phyloP scores from a whole-genome alignment of 768 basidiomycete species.

The Hirschioporus abietinus region DNA sequence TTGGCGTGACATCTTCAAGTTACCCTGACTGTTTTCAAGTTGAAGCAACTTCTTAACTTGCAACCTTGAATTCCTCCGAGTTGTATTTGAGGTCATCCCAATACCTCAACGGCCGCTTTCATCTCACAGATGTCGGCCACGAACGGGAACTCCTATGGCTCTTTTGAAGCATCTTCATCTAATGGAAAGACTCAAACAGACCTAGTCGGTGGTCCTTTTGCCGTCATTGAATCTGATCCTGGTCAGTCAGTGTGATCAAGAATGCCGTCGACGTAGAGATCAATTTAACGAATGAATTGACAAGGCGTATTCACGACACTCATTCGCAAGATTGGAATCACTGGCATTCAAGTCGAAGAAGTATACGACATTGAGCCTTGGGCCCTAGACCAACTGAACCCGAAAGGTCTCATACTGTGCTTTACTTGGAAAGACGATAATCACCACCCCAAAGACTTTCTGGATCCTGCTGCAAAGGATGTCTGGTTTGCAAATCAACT shows the following conservation, averaged over 20 bases:
- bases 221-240: slow-evolving; percentile 50
- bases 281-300: neutral
- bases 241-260: slow-evolving; percentile 20
- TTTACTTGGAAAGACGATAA: slow-evolving; percentile 51
- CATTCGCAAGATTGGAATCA: slow-evolving; percentile 47
- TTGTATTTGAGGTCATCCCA: no score
- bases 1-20: no score
- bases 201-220: slow-evolving; percentile 57
- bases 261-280: neutral
- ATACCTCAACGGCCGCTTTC: no score
- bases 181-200: slow-evolving; percentile 22
- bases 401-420: slow-evolving; percentile 59
- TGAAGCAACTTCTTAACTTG: no score
- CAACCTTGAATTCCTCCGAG: no score
- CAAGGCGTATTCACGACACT: slow-evolving; percentile 56
- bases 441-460: slow-evolving; percentile 34
- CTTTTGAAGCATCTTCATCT: neutral
- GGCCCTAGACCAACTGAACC: slow-evolving; percentile 55
- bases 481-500: slow-evolving; percentile 71
- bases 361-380: slow-evolving; percentile 60
- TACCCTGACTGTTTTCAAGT: no score
- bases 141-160: neutral
- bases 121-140: no score
- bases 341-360: slow-evolving; percentile 41
- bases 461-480: slow-evolving; percentile 47